These are phyloP conservation scores for Trypanosoma vivax DNA, from an alignment of 208 protist genomes.

Conservation along the genomic window DNA sequence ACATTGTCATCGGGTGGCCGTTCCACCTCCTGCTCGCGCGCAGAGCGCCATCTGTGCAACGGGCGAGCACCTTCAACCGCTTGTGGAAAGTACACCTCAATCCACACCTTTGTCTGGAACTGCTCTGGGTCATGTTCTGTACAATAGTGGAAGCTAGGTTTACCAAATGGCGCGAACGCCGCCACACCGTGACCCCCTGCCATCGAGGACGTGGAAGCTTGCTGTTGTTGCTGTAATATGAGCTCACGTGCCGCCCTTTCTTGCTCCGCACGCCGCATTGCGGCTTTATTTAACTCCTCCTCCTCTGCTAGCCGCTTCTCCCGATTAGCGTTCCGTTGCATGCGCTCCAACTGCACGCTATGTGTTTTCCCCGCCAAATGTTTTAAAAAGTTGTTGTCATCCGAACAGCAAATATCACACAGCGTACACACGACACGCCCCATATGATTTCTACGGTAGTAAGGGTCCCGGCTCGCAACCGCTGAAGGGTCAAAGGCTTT, in stretches of 20 bases:
- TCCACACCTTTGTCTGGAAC: conserved; percentile 76
- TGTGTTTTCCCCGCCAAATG: conserved; percentile 79
- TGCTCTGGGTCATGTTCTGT: conserved; percentile 54
- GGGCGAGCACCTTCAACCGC: conserved; percentile 54
- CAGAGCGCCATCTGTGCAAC: conserved; percentile 75
- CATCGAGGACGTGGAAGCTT: not conserved
- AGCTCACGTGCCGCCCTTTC: conserved; percentile 41
- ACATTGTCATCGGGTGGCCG: conserved; percentile 46
- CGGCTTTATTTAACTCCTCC: conserved; percentile 43
- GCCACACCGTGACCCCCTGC: not conserved
- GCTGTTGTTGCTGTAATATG: conserved; percentile 19
- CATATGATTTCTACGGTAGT: conserved; percentile 84
- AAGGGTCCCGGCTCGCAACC: conserved; percentile 42
- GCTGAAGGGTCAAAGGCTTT: conserved; percentile 58
- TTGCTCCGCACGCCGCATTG: conserved; percentile 29
- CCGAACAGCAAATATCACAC: conserved; percentile 67
- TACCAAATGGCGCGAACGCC: conserved; percentile 37
- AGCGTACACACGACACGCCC: conserved; percentile 74
- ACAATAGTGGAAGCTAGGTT: conserved; percentile 58
- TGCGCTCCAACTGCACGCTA: conserved; percentile 50
- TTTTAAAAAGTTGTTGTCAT: conserved; percentile 78
- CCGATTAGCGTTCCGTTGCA: conserved; percentile 41
- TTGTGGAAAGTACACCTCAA: conserved; percentile 63
- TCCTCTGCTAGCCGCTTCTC: conserved; percentile 55
- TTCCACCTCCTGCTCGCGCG: conserved; percentile 74